Evolutionary conservation across 1,139 yeast genomes (phyloP).

Genomic region (Yamadazyma sp.): DNA sequence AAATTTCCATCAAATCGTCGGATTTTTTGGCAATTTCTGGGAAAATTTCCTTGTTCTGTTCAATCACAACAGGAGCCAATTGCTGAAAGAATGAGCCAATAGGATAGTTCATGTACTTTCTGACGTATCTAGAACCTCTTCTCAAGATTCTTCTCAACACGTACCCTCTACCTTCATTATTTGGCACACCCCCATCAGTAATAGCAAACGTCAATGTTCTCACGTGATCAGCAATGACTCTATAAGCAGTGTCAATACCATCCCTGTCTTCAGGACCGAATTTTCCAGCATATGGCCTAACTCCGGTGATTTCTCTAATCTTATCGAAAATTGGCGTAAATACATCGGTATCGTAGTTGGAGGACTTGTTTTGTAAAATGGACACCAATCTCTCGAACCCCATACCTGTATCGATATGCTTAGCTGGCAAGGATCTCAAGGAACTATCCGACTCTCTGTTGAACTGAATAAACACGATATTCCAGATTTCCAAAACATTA

Average conservation of each 20-base stretch:
- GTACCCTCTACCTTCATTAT: constrained; percentile 98
- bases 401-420: constrained; percentile 97
- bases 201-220: constrained; percentile 95
- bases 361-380: constrained; percentile 81
- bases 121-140: constrained; percentile 96
- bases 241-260: constrained; percentile 96
- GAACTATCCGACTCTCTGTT: constrained; percentile 91
- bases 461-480: constrained; percentile 92
- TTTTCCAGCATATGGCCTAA: constrained; percentile 85
- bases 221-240: constrained; percentile 97
- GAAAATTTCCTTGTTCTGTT: constrained; percentile 82
- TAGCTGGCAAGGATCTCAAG: constrained; percentile 80
- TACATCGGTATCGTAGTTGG: constrained; percentile 97
- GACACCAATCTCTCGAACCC: constrained; percentile 98
- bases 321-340: constrained; percentile 82
- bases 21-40: constrained; percentile 82
- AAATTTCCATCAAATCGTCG: constrained; percentile 78
- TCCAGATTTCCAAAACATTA: constrained; percentile 96
- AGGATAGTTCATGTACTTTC: constrained; percentile 94
- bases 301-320: constrained; percentile 91
- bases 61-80: constrained; percentile 89
- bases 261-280: constrained; percentile 91
- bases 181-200: constrained; percentile 99
- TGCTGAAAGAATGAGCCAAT: constrained; percentile 91
- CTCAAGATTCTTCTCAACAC: constrained; percentile 94